phyloP scores from a whole-genome alignment of 306 rosid species.

The Citrullus mucosospermus region DNA sequence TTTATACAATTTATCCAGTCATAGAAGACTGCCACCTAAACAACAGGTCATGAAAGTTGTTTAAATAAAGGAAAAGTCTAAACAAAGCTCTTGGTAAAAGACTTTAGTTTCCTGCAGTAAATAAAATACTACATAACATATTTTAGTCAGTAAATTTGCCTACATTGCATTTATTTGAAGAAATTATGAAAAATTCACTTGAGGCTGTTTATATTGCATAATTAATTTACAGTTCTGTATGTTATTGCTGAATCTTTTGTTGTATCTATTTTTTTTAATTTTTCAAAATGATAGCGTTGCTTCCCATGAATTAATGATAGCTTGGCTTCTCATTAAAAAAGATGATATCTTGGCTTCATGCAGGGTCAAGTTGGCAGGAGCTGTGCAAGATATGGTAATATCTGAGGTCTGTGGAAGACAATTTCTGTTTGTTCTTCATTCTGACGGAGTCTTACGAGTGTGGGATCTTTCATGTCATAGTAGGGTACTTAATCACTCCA shows the following conservation, averaged over 20 bases:
- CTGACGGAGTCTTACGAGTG: constrained; percentile 58
- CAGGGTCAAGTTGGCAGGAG: constrained; percentile 64
- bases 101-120: too few species aligned
- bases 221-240: background rate
- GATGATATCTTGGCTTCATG: constrained; percentile 3
- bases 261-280: background rate
- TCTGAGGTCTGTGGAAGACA: constrained; percentile 39
- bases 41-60: too few species aligned
- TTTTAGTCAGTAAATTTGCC: too few species aligned
- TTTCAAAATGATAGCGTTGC: background rate
- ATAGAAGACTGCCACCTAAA: too few species aligned
- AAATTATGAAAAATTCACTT: background rate
- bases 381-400: constrained; percentile 71
- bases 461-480: constrained; percentile 64
- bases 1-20: too few species aligned
- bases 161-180: background rate
- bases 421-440: constrained; percentile 75
- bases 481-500: constrained; percentile 47
- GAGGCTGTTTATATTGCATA: background rate
- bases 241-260: background rate
- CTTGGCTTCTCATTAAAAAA: background rate
- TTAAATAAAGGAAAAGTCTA: too few species aligned
- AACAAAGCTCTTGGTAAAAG: too few species aligned
- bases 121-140: too few species aligned
- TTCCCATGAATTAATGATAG: background rate